Conservation (phyloP, 345 rosid genomes). For the Isatis tinctoria region DNA sequence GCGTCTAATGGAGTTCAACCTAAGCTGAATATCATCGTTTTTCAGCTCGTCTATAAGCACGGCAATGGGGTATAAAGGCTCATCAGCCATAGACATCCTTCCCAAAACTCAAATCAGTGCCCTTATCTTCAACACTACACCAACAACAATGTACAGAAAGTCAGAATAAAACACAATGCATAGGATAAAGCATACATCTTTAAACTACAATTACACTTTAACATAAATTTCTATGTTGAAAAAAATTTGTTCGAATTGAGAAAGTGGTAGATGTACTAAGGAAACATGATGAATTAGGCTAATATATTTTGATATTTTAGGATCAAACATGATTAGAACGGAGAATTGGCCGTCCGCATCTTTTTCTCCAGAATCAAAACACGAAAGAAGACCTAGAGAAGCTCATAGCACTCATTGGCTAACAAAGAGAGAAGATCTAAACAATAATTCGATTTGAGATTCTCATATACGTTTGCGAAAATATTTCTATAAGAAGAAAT, state of each 20-base stretch:
- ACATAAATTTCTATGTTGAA: too few species aligned
- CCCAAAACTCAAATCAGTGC: background rate
- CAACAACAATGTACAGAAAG: background rate
- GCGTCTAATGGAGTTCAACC: slow-evolving; percentile 62
- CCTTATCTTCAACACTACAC: background rate
- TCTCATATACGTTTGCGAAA: background rate
- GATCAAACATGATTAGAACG: background rate
- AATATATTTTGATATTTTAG: too few species aligned
- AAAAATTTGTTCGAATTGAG: too few species aligned
- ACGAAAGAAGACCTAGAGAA: slow-evolving; percentile 10
- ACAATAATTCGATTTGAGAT: background rate
- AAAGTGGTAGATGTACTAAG: too few species aligned
- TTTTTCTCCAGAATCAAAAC: background rate
- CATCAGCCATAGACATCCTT: slow-evolving; percentile 56
- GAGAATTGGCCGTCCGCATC: background rate
- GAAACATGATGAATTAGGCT: too few species aligned
- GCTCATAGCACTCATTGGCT: background rate
- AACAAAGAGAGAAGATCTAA: background rate
- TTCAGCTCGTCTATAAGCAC: slow-evolving; percentile 75
- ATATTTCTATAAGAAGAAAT: background rate
- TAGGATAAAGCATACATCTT: too few species aligned
- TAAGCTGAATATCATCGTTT: slow-evolving; percentile 74
- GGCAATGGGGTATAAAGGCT: slow-evolving; percentile 77
- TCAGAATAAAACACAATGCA: too few species aligned
- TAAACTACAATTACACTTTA: too few species aligned